Conservation (phyloP, 108 stramenopile genomes). For the Asterionellopsis glacialis region DNA sequence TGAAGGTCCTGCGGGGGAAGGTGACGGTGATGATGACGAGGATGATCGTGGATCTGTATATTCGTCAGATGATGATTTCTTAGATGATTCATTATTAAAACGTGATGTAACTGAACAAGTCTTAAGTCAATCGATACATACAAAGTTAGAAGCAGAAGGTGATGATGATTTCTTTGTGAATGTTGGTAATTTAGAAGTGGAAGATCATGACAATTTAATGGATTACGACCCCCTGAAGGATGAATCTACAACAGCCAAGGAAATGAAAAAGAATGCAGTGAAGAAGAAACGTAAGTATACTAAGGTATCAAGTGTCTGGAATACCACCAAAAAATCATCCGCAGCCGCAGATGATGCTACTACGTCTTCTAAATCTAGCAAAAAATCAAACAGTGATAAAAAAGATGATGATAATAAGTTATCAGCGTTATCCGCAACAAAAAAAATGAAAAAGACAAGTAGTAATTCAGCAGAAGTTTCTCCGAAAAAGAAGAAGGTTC, state of each 20-base stretch:
- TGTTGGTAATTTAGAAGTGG: conserved; percentile 78
- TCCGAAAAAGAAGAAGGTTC: conserved; percentile 2
- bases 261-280: conserved; percentile 3
- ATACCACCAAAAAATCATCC: background rate
- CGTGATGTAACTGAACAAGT: conserved; percentile 80
- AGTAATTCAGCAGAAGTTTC: conserved; percentile 1
- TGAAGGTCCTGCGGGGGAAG: conserved; percentile 24
- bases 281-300: conserved; percentile 6
- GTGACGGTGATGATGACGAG: conserved; percentile 26
- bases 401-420: no score
- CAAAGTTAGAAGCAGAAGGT: conserved; percentile 71
- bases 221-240: conserved; percentile 58
- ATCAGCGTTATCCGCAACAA: no score
- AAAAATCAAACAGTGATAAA: no score
- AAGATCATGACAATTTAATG: conserved; percentile 52
- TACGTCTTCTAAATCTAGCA: background rate
- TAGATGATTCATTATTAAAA: conserved; percentile 72
- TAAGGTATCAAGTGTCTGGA: background rate
- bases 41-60: conserved; percentile 70
- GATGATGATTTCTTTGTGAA: conserved; percentile 88
- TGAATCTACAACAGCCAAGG: conserved; percentile 10
- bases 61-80: conserved; percentile 47
- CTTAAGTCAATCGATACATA: conserved; percentile 56
- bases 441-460: background rate
- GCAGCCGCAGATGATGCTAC: background rate